phyloP scores from a whole-genome alignment of 352 stramenopile genomes.

The Thalassiosira ordinaria region DNA sequence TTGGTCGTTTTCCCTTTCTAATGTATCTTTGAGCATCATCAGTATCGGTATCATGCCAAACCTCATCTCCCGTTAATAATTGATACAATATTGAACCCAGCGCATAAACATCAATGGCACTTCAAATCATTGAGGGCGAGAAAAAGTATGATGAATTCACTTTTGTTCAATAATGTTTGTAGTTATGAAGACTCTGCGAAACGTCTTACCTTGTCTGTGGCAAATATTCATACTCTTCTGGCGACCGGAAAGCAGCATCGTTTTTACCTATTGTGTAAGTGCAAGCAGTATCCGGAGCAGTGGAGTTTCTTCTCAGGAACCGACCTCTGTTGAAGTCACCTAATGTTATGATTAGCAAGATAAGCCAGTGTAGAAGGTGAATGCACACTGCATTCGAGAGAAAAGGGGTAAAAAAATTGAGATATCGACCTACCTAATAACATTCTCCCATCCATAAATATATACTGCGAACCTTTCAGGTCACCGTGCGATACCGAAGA shows the following conservation, averaged over 20 bases:
- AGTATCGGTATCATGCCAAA: conserved; percentile 42
- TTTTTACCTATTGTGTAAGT: conserved; percentile 51
- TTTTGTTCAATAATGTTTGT: too few species aligned
- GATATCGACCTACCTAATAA: too few species aligned
- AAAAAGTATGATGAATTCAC: too few species aligned
- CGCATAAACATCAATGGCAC: conserved; percentile 66
- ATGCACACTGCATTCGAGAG: too few species aligned
- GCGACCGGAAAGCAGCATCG: conserved; percentile 51
- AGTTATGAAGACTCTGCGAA: too few species aligned
- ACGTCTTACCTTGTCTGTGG: conserved; percentile 52
- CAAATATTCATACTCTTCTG: conserved; percentile 61
- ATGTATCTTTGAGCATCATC: conserved; percentile 40
- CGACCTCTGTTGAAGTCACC: conserved; percentile 67
- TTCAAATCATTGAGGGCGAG: too few species aligned
- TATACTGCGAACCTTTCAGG: conserved; percentile 74
- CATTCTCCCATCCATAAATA: conserved; percentile 61
- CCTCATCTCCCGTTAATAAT: conserved; percentile 47
- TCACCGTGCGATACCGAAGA: conserved; percentile 75
- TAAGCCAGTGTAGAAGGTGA: too few species aligned
- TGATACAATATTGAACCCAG: conserved; percentile 63
- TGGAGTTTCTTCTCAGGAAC: conserved; percentile 47
- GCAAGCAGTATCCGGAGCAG: conserved; percentile 25
- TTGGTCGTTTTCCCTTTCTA: conserved; percentile 40
- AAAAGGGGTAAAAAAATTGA: too few species aligned
- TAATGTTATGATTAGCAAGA: too few species aligned